Conservation (phyloP, 2,329 filamentous ascomycete genomes). For the Aspergillus spinulosporus region DNA sequence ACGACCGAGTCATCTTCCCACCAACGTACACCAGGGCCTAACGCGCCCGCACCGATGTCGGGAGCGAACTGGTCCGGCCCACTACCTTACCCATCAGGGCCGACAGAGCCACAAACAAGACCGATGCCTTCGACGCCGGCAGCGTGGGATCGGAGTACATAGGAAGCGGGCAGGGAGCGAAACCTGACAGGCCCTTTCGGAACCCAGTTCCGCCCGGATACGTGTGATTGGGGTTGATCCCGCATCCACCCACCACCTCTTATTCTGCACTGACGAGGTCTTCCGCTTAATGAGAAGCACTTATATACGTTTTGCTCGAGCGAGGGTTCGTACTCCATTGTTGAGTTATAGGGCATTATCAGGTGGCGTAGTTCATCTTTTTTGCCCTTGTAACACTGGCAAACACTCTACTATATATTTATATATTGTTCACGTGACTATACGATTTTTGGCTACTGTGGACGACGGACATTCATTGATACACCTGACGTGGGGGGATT, state of each 20-base stretch:
- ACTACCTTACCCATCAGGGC: conserved; percentile 14
- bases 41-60: conserved; percentile 9
- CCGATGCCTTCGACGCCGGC: conserved; percentile 20
- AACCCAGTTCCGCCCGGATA: neutral
- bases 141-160: conserved; percentile 21
- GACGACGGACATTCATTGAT: neutral
- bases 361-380: conserved; percentile 4
- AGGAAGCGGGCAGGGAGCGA: neutral
- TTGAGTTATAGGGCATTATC: conserved; percentile 4
- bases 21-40: conserved; percentile 6
- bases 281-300: conserved; percentile 3
- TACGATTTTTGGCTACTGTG: neutral
- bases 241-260: neutral
- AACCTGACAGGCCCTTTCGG: neutral
- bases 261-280: neutral
- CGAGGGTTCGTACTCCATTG: conserved; percentile 1
- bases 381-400: neutral
- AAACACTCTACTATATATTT: conserved; percentile 4
- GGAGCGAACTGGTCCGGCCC: conserved; percentile 19
- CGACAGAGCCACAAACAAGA: conserved; percentile 15
- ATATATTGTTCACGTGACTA: neutral
- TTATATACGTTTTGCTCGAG: conserved; percentile 1
- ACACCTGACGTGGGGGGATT: neutral
- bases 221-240: neutral
- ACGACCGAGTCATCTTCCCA: neutral